These are phyloP conservation scores for Mycena filopes DNA, from an alignment of 768 basidiomycete genomes.

Conservation along the genomic window DNA sequence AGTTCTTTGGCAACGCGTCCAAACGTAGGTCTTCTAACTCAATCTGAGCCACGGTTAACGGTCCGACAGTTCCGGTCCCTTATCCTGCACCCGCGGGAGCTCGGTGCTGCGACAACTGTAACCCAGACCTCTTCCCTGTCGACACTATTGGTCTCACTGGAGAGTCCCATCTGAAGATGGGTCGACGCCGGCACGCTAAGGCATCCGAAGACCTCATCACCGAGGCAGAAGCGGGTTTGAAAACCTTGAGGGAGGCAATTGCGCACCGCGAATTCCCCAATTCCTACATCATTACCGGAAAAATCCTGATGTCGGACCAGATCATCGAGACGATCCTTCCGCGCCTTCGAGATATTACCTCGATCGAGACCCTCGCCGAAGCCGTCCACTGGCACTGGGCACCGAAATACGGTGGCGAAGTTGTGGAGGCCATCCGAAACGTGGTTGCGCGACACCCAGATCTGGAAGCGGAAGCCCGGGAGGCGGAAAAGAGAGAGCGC, in stretches of 20 bases:
- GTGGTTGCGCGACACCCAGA: constrained; percentile 14
- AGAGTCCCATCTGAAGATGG: background rate
- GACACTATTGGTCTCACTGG: background rate
- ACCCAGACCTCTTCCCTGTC: constrained; percentile 9
- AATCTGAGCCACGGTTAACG: background rate
- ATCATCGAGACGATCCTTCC: constrained; percentile 1
- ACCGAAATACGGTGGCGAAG: constrained; percentile 1
- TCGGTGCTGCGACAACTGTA: constrained; percentile 22
- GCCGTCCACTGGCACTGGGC: constrained; percentile 20
- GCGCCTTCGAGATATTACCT: constrained; percentile 9
- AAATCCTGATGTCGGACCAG: constrained; percentile 8
- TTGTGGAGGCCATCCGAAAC: constrained; percentile 12
- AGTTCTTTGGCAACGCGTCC: constrained; percentile 10
- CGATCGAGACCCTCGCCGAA: constrained; percentile 5
- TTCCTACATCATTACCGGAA: constrained; percentile 16
- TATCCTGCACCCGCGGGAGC: background rate
- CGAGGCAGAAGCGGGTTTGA: background rate
- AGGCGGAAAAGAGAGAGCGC: background rate
- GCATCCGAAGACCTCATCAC: background rate
- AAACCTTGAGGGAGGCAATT: background rate
- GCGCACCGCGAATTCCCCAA: background rate
- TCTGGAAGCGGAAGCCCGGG: background rate
- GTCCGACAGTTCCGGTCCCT: background rate
- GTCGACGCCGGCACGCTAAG: background rate
- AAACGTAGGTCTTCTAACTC: background rate